Percentiles rank a stretch among this genome's conserved stretches.
Evolutionary conservation across 164 flowering plant genomes (phyloP).

Genomic region (Cinnamomum micranthum): DNA sequence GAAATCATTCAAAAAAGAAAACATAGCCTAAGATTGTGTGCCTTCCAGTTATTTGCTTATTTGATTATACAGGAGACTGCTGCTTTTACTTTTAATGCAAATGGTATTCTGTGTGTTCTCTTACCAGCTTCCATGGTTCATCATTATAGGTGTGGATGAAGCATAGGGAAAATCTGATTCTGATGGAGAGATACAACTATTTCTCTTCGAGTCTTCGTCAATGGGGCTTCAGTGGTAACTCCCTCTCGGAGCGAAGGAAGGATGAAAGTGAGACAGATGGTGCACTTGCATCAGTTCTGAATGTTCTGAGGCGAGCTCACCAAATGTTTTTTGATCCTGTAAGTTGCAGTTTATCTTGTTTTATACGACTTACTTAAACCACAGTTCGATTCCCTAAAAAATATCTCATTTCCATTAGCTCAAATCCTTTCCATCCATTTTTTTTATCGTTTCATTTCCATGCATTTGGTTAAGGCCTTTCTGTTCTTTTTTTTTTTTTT

Average conservation of each 20-base stretch:
- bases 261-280: slow-evolving; percentile 81
- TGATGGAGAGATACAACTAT: slow-evolving; percentile 86
- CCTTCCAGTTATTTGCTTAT: too few relatives aligned
- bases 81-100: not conserved
- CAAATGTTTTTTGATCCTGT: slow-evolving; percentile 53
- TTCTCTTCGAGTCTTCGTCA: slow-evolving; percentile 74
- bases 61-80: not conserved
- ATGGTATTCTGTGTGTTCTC: not conserved
- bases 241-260: slow-evolving; percentile 58
- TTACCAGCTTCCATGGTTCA: slow-evolving; percentile 2
- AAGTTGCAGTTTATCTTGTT: slow-evolving; percentile 12
- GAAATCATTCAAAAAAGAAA: too few relatives aligned
- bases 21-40: too few relatives aligned
- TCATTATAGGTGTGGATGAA: slow-evolving; percentile 65
- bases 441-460: too few relatives aligned
- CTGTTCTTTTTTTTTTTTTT: too few relatives aligned
- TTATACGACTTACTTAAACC: not conserved
- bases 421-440: not conserved
- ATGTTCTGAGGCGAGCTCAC: slow-evolving; percentile 57
- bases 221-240: slow-evolving; percentile 43
- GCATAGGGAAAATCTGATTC: slow-evolving; percentile 68
- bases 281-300: slow-evolving; percentile 63
- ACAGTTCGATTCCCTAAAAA: not conserved
- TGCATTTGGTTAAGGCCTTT: not conserved
- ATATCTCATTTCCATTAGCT: not conserved